A percentile compares a stretch with the other conserved stretches of the same genome.
phyloP scores from a whole-genome alignment of 495 filamentous ascomycete species.

The Gamarada debralockiae region DNA sequence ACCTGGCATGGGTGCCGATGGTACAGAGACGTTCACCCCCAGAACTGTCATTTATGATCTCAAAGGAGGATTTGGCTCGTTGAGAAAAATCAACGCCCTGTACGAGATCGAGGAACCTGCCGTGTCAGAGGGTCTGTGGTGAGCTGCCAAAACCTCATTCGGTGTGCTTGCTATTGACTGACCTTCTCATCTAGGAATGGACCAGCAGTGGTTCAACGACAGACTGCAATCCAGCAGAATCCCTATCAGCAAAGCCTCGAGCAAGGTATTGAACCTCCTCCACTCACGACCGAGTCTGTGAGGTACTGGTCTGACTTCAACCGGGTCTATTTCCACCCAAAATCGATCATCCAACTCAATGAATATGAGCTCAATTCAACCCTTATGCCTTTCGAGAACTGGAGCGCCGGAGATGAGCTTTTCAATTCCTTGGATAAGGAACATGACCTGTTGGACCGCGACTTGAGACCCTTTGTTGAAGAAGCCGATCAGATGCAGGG shows the following conservation, averaged over 20 bases:
- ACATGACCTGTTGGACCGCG: slow-evolving; percentile 81
- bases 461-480: slow-evolving; percentile 81
- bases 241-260: slow-evolving; percentile 79
- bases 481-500: slow-evolving; percentile 92
- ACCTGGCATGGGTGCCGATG: slow-evolving; percentile 76
- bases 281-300: slow-evolving; percentile 64
- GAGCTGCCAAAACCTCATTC: slow-evolving; percentile 21
- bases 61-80: slow-evolving; percentile 84
- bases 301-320: slow-evolving; percentile 97
- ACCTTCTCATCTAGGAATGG: slow-evolving; percentile 56
- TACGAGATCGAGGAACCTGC: slow-evolving; percentile 63
- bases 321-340: slow-evolving; percentile 86
- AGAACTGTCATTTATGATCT: slow-evolving; percentile 92
- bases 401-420: slow-evolving; percentile 74
- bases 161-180: background rate
- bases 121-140: slow-evolving; percentile 56
- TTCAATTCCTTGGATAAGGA: slow-evolving; percentile 80
- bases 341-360: slow-evolving; percentile 81
- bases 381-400: slow-evolving; percentile 80
- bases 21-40: slow-evolving; percentile 87
- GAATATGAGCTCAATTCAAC: slow-evolving; percentile 78
- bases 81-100: slow-evolving; percentile 82
- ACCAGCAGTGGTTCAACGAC: slow-evolving; percentile 59
- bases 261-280: slow-evolving; percentile 54
- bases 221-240: slow-evolving; percentile 60